These are phyloP conservation scores for Thuja plicata DNA, from an alignment of 83 land plant genomes.

Conservation along the genomic window DNA sequence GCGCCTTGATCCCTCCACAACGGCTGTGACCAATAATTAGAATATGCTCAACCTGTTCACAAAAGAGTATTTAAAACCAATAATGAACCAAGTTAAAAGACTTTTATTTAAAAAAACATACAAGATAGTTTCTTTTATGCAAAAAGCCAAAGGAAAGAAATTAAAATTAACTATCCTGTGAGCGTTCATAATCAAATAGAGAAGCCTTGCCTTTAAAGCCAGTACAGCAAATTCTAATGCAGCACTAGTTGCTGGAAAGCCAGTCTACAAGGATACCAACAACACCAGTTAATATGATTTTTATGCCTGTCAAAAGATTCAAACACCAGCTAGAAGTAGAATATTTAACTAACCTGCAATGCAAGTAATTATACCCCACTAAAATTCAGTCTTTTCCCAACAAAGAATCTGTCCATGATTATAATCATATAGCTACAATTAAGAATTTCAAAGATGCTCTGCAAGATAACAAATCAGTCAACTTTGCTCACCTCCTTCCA, in stretches of 20 bases:
- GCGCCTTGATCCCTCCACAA: constrained; percentile 92
- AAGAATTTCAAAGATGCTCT: neutral
- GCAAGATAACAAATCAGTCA: neutral
- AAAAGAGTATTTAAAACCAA: neutral
- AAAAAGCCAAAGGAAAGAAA: constrained; percentile 3
- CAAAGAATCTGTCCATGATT: neutral
- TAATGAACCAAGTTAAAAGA: neutral
- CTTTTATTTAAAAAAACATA: neutral
- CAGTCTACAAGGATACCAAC: constrained; percentile 40
- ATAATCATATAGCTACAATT: neutral
- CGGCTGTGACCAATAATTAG: constrained; percentile 87
- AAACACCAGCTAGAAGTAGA: neutral
- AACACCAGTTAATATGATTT: constrained; percentile 4
- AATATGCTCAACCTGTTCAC: constrained; percentile 70
- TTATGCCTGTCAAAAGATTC: neutral
- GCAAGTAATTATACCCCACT: neutral
- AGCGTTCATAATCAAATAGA: neutral
- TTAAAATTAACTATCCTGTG: neutral
- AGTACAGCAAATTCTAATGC: constrained; percentile 75
- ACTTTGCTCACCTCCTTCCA: constrained; percentile 38
- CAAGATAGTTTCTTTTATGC: neutral
- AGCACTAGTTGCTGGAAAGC: constrained; percentile 73
- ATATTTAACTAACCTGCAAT: neutral
- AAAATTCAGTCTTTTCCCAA: neutral
- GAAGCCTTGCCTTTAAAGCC: constrained; percentile 48